Base-by-base conservation (phyloP, 441 rosid genomes). In the Euphorbia celastroides region DNA sequence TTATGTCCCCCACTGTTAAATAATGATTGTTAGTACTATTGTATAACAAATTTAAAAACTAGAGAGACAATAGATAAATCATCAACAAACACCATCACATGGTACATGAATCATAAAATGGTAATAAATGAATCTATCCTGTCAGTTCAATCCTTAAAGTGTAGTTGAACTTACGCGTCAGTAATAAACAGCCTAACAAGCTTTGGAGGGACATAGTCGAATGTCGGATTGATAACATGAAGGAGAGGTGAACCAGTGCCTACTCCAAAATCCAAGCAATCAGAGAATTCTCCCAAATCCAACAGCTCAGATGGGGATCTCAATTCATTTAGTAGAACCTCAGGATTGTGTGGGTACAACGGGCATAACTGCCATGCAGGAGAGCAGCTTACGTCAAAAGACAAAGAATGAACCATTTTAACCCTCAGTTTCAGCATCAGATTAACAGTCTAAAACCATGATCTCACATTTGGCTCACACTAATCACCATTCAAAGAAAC, bases 261-360 rank as follows among this genome's bases (percentile, higher is more conserved):
- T 44, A 72, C 72, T 66, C 92, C 88, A 77, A 81, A 92, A 68
- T 92, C 97, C 79, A 94, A 77, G 84, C 96, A 89, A 79, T 94
- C 96, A 32, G 99, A 94, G 81, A 94, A 94, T 69, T 94, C 98
- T 65, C 99, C 98, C 75, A 94, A 94, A 78, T 94, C 97, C 71
- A 92, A 84, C 60, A 92, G 75, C 80, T 94, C 98, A 25, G 96
- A 92, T 55, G 99, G 99, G 36, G 97, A 90, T 79, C 97, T 89
- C 84, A 92, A 80, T 78, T 94, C 97, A 80, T 94, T 94, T 42
- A 92, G 82, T 65, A 89, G 77, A 44, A 87, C 96, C 84, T 92
- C 98, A 5, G 96, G 98, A 76, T 94, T 90, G 81, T 92, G 98
- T 12, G 99, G 98, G 84, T 94, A 94, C 46, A 92, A 73, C 42